Percentiles rank a stretch among this genome's conserved stretches.
Evolutionary conservation across 371 early-diverging fungal species (phyloP).

Genomic region (Mucor racemosus): DNA sequence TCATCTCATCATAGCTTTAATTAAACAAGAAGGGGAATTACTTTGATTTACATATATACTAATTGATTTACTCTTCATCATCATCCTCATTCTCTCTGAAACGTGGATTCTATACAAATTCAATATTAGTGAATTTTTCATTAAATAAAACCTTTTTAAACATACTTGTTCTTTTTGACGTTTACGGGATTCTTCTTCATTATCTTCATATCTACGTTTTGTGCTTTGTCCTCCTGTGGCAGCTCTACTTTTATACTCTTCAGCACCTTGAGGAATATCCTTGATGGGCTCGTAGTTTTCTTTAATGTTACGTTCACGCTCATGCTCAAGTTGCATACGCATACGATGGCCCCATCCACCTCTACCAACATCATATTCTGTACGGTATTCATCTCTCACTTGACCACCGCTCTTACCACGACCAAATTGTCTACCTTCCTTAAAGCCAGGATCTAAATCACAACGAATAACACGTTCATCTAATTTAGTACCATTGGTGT

Average conservation of each 20-base stretch:
- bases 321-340: constrained; percentile 66
- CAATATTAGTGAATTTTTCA: not conserved
- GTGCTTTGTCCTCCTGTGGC: constrained; percentile 30
- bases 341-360: constrained; percentile 96
- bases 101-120: constrained; percentile 53
- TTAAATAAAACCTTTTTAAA: not conserved
- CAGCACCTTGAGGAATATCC: constrained; percentile 67
- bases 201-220: constrained; percentile 51
- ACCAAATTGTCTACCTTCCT: constrained; percentile 96
- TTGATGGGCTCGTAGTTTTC: constrained; percentile 68
- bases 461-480: constrained; percentile 95
- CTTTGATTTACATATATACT: not conserved
- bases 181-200: constrained; percentile 43
- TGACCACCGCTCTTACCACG: constrained; percentile 96
- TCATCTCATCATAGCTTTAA: constrained; percentile 6
- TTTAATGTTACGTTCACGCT: constrained; percentile 65
- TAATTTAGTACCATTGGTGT: constrained; percentile 92
- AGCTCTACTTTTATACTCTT: constrained; percentile 56
- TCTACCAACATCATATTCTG: constrained; percentile 93
- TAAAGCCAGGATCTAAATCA: constrained; percentile 98
- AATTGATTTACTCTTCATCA: constrained; percentile 51
- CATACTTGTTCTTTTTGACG: constrained; percentile 53
- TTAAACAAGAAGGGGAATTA: not conserved
- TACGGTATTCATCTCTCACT: constrained; percentile 94
- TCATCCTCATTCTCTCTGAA: constrained; percentile 63